phyloP scores from a whole-genome alignment of 805 yeast species.

The Ascoidea asiatica region DNA sequence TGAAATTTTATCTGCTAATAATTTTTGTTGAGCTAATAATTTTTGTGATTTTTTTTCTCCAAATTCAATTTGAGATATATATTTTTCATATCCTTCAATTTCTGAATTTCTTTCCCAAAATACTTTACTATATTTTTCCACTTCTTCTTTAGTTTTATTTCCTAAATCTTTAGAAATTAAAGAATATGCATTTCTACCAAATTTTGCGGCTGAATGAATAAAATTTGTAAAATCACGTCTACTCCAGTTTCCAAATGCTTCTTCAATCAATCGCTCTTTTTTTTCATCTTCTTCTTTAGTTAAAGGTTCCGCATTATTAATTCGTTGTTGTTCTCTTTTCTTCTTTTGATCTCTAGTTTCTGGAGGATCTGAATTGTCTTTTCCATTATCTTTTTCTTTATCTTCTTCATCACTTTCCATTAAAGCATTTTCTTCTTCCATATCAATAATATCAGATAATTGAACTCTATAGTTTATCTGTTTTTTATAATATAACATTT shows the following conservation, averaged over 20 bases:
- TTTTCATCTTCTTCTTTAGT: slow-evolving; percentile 68
- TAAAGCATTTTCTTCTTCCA: slow-evolving; percentile 15
- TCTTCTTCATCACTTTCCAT: slow-evolving; percentile 21
- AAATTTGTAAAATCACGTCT: slow-evolving; percentile 81
- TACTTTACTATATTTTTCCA: slow-evolving; percentile 57
- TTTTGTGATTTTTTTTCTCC: slow-evolving; percentile 78
- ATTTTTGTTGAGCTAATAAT: slow-evolving; percentile 58
- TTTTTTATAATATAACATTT: slow-evolving; percentile 64
- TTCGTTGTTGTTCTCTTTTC: slow-evolving; percentile 49
- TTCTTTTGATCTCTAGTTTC: slow-evolving; percentile 14
- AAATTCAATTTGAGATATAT: slow-evolving; percentile 63
- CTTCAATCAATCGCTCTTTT: slow-evolving; percentile 40
- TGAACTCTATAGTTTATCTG: slow-evolving; percentile 53
- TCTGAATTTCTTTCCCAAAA: slow-evolving; percentile 74
- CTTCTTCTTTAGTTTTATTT: slow-evolving; percentile 71
- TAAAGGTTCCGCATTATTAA: slow-evolving; percentile 64
- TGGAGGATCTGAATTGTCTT: slow-evolving; percentile 10
- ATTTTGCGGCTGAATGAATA: slow-evolving; percentile 56
- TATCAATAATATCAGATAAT: slow-evolving; percentile 38
- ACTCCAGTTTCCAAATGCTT: slow-evolving; percentile 76
- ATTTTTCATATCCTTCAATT: slow-evolving; percentile 83
- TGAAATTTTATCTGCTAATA: slow-evolving; percentile 62
- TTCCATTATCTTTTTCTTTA: slow-evolving; percentile 28
- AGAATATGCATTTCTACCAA: slow-evolving; percentile 64
- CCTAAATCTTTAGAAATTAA: slow-evolving; percentile 63